Base-by-base conservation (phyloP, 2,329 filamentous ascomycete species). In the Paecilomyces sp. region DNA sequence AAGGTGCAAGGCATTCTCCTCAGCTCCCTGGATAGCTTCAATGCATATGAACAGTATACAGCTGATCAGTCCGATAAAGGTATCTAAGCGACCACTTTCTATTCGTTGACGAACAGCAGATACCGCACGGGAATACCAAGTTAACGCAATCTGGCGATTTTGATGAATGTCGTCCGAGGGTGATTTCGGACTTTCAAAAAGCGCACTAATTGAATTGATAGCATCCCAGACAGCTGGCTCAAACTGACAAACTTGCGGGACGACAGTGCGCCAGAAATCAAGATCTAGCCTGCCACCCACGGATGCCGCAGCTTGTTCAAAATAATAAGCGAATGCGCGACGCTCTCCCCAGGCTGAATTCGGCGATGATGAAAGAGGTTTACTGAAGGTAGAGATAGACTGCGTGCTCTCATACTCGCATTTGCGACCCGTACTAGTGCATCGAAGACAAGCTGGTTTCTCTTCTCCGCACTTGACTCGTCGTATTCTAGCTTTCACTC, bases 211-310 rank as follows among this genome's bases (percentile, higher is more conserved):
- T 3, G 73, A 65, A 31, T 73, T 70, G 47, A 76, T 70, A 15
- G 74, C 70, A 66, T 76, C 72, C 72, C 74, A 76, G 2, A 77
- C 72, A 3, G 72, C 72, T 3, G 72, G 68, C 56, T 75, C 72
- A 31, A 58, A 67, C 12, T 68, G 71, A 53, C 72, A 74, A 13
- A 76, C 63, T 51, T 71, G 70, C 2, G 73, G 73, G 3, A 77
- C 66, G 31, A 72, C 59, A 1, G 63, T 70, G n/a, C 65, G 62
- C 74, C 74, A 76, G 57, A 77, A 75, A 31, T 68, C 66, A 28
- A 65, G 56, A 62, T 76, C 74, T 9, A 76, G 57, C 3, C 62
- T 66, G 18, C 74, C 74, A 1, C 70, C 70, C 22, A 76, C 62
- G 9, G 64, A 66, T 0, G 65, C 61, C 12, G 71, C 73, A 1